Base-by-base conservation (phyloP, 1,284 basidiomycete species). In the Ganoderma leucocontextum region DNA sequence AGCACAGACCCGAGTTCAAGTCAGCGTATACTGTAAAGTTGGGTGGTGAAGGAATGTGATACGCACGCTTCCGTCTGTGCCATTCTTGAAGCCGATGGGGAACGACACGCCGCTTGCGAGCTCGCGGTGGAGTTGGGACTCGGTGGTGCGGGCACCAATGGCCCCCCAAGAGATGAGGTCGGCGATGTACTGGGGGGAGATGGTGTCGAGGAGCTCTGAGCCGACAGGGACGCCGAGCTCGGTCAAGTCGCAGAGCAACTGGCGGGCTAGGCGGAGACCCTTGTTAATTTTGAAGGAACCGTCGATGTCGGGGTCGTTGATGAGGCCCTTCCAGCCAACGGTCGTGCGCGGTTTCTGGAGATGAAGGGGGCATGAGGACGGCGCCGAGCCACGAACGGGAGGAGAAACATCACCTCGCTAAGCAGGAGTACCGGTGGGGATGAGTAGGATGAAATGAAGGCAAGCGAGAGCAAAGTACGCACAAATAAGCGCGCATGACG, bases 11-110 rank as follows among this genome's bases (percentile, higher is more conserved):
- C 15, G 59, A 19, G 10, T 38, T 13, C 7, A 22, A 35, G 41
- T 29, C 12, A 47, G 44, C n/a, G 44, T 35, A 38, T 47, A 29
- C n/a, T 42, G 22, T 57, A 15, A 39, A 35, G 22, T 15, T 42
- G 17, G 7, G 29, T 57, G 52, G 41, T 36, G 36, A 58, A 33
- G 52, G 1, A 19, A 1, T n/a, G 29, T 39, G 49, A 15, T 5
- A 70, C 84, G 77, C 72, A 95, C 91, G 58, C 92, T 93, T 62
- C 97, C 97, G 80, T 99, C 97, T 6, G 97, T 99, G 64, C 97
- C 97, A 80, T 99, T 99, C 83, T 99, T 99, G 91, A 99, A 99
- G n/a, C 97, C 95, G 71, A 95, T 93, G 15, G 95, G 94, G 88
- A 95, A 95, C 61, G 93, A 95, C 39, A 93, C 89, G 77, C 94